phyloP scores from a whole-genome alignment of 2,329 filamentous ascomycete genomes.

The Colletotrichum aenigma region DNA sequence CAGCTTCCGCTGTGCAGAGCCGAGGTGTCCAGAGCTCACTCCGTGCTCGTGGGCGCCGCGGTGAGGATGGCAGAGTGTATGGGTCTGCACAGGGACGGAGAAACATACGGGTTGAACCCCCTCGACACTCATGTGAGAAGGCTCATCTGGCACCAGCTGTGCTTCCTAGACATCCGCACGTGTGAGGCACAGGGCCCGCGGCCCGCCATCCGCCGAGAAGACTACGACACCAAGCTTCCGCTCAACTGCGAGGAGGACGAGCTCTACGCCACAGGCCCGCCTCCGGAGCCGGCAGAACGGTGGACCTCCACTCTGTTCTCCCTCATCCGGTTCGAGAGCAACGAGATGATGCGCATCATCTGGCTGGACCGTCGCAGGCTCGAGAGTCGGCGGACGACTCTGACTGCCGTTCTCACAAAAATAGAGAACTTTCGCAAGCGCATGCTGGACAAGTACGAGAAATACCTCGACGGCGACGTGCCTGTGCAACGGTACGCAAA shows the following conservation, averaged over 20 bases:
- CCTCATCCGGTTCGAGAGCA: conserved; percentile 73
- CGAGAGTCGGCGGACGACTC: conserved; percentile 62
- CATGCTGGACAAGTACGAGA: conserved; percentile 69
- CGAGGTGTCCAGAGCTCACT: conserved; percentile 76
- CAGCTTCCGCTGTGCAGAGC: conserved; percentile 74
- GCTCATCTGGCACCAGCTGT: conserved; percentile 78
- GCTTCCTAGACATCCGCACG: conserved; percentile 76
- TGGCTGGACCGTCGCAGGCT: conserved; percentile 73
- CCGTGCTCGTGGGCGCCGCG: conserved; percentile 72
- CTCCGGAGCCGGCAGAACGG: conserved; percentile 48
- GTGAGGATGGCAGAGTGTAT: conserved; percentile 79
- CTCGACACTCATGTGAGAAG: conserved; percentile 75
- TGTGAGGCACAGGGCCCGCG: conserved; percentile 76
- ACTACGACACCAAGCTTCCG: conserved; percentile 76
- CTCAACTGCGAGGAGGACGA: conserved; percentile 72
- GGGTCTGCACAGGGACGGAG: conserved; percentile 75
- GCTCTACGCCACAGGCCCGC: conserved; percentile 48
- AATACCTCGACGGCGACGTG: conserved; percentile 61
- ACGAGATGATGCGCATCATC: conserved; percentile 73
- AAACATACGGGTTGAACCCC: conserved; percentile 67
- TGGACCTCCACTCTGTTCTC: conserved; percentile 74
- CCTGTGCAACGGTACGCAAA: conserved; percentile 68
- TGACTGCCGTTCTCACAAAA: conserved; percentile 69
- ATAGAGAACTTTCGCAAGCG: conserved; percentile 70
- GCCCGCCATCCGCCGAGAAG: conserved; percentile 72